Evolutionary conservation across 2,329 filamentous ascomycete species (phyloP).

Genomic region (Aspergillus uvarum): DNA sequence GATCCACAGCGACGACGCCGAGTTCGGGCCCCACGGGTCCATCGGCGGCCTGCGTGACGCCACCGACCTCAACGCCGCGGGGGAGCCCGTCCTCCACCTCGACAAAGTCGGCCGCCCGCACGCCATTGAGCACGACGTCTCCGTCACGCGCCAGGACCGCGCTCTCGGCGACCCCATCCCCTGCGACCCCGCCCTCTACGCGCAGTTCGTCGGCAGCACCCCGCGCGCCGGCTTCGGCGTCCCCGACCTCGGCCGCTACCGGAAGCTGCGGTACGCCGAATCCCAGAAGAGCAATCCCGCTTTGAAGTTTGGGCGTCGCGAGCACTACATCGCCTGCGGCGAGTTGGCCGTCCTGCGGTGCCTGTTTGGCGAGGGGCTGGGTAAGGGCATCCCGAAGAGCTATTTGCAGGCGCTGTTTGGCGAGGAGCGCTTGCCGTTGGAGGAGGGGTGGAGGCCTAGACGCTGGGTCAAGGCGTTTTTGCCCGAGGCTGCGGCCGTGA

Average conservation of each 20-base stretch:
- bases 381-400: conserved; percentile 11
- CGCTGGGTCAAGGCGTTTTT: conserved; percentile 10
- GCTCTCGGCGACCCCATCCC: conserved; percentile 15
- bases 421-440: conserved; percentile 18
- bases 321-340: conserved; percentile 13
- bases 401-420: conserved; percentile 17
- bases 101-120: conserved; percentile 18
- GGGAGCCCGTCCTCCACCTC: conserved; percentile 13
- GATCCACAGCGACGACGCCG: conserved; percentile 15
- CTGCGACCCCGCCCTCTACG: conserved; percentile 7
- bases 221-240: neutral
- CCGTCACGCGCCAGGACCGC: conserved; percentile 19
- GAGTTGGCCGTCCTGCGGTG: conserved; percentile 13
- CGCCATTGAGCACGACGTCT: conserved; percentile 20
- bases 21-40: conserved; percentile 2
- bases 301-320: conserved; percentile 5
- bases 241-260: conserved; percentile 9
- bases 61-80: conserved; percentile 10
- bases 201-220: conserved; percentile 1
- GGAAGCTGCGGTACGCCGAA: conserved; percentile 13
- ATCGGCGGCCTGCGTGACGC: conserved; percentile 14
- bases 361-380: conserved; percentile 14
- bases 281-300: conserved; percentile 7
- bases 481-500: conserved; percentile 7
- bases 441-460: conserved; percentile 18